phyloP scores from a whole-genome alignment of 768 basidiomycete genomes.

The Glaciozyma martinii region DNA sequence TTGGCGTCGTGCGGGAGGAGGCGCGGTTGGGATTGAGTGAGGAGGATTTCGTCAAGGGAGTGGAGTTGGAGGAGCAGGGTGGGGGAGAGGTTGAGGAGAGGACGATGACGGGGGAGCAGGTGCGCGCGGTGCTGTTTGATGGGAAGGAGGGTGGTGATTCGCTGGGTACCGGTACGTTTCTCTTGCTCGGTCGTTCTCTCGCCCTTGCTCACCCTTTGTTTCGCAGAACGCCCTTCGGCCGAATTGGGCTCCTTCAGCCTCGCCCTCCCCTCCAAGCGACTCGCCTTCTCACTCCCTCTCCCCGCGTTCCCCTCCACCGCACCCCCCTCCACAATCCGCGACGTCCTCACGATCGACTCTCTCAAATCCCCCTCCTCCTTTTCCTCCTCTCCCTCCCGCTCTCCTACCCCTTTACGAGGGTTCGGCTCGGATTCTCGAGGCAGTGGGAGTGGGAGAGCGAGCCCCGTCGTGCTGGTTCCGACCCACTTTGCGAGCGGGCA shows the following conservation, averaged over 20 bases:
- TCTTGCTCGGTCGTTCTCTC: background rate
- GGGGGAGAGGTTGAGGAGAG: conserved; percentile 3
- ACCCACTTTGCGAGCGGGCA: conserved; percentile 7
- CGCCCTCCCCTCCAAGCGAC: conserved; percentile 9
- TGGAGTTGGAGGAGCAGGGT: conserved; percentile 4
- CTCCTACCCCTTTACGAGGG: conserved; percentile 2
- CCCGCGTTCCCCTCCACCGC: conserved; percentile 17
- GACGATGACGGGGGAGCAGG: conserved; percentile 20
- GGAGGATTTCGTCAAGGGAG: conserved; percentile 23
- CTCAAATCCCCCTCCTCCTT: background rate
- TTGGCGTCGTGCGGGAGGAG: conserved; percentile 9
- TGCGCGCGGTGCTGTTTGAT: conserved; percentile 21
- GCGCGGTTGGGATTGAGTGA: conserved; percentile 16
- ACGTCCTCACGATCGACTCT: background rate
- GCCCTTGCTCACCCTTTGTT: background rate
- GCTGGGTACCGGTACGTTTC: background rate
- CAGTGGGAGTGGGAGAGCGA: background rate
- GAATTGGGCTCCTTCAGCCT: conserved; percentile 20
- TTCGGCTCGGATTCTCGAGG: conserved; percentile 20
- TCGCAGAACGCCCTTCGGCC: background rate
- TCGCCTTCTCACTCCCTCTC: background rate
- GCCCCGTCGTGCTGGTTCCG: conserved; percentile 31
- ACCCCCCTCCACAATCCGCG: conserved; percentile 25
- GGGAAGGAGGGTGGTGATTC: conserved; percentile 3
- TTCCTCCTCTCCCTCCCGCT: background rate